Evolutionary conservation across 2,329 filamentous ascomycete species (phyloP).

Genomic region (Sordariomycetes sp.): DNA sequence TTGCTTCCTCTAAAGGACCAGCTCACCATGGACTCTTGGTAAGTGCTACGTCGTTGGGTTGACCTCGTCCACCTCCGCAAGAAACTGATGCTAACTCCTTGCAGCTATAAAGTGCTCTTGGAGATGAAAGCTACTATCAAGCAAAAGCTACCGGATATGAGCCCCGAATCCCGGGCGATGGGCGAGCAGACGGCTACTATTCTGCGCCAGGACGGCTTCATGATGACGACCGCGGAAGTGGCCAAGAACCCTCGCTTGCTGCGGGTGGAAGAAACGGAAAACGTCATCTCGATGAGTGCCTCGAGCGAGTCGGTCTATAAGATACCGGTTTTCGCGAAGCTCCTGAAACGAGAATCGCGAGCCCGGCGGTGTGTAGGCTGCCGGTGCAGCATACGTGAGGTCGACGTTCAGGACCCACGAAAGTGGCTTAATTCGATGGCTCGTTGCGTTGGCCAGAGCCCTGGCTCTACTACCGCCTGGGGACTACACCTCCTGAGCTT

Average conservation of each 20-base stretch:
- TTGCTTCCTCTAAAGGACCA: not conserved
- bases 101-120: not conserved
- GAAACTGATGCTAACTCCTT: not conserved
- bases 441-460: not conserved
- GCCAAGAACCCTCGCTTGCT: not conserved
- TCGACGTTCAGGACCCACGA: not conserved
- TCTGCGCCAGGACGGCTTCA: not conserved
- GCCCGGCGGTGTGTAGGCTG: not conserved
- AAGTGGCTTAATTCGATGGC: not conserved
- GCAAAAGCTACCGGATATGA: not conserved
- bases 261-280: not conserved
- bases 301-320: not conserved
- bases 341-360: not conserved
- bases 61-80: not conserved
- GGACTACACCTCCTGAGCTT: not conserved
- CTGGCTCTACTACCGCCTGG: not conserved
- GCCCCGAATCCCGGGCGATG: not conserved
- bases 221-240: not conserved
- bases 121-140: not conserved
- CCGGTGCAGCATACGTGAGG: not conserved
- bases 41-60: not conserved
- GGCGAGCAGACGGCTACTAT: not conserved
- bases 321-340: not conserved
- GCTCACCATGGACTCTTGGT: not conserved
- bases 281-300: not conserved